phyloP scores from a whole-genome alignment of 1,284 basidiomycete species.

The Naganishia sp. region DNA sequence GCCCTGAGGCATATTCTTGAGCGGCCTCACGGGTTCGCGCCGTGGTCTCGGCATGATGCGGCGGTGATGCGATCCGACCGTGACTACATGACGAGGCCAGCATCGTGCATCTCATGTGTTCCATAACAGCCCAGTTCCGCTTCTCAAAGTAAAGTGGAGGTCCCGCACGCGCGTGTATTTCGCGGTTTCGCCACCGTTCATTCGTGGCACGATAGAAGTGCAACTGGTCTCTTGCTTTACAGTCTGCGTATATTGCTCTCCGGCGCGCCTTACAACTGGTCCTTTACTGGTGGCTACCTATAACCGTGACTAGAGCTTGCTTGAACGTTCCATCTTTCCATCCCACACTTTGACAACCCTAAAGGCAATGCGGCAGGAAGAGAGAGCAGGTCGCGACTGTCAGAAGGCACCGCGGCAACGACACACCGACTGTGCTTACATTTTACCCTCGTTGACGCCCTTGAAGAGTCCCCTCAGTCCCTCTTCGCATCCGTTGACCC shows the following conservation, averaged over 20 bases:
- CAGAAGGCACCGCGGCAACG: too few relatives aligned
- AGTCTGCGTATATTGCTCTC: not conserved
- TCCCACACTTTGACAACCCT: slow-evolving; percentile 36
- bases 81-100: not conserved
- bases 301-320: slow-evolving; percentile 16
- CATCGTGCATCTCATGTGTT: not conserved
- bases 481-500: slow-evolving; percentile 68
- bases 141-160: slow-evolving; percentile 1
- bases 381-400: not conserved
- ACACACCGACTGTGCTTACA: slow-evolving; percentile 56
- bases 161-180: not conserved
- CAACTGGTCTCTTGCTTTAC: not conserved
- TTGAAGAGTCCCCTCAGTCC: slow-evolving; percentile 70
- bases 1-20: not conserved
- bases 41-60: not conserved
- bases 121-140: too few relatives aligned
- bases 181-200: not conserved
- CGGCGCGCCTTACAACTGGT: not conserved
- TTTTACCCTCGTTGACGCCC: slow-evolving; percentile 80
- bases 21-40: not conserved
- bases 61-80: not conserved
- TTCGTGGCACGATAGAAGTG: not conserved
- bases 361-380: not conserved
- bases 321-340: slow-evolving; percentile 26
- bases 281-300: not conserved